phyloP scores from a whole-genome alignment of 1,139 yeast species.

The Scheffersomyces illinoinensis region DNA sequence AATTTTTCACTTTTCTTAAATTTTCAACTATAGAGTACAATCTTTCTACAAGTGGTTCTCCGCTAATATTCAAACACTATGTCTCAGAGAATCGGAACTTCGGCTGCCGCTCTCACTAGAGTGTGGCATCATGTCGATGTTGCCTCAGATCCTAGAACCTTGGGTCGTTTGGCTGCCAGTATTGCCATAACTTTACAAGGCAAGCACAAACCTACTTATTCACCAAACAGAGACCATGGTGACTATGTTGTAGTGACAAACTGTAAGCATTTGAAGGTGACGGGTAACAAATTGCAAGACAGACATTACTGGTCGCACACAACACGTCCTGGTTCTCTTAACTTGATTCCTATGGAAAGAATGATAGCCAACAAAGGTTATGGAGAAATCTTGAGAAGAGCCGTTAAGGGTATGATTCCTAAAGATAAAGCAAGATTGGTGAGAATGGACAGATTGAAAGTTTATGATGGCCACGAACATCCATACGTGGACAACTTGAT shows the following conservation, averaged over 20 bases:
- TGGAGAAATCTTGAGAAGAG: constrained; percentile 76
- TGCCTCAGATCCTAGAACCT: constrained; percentile 77
- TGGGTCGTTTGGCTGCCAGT: constrained; percentile 89
- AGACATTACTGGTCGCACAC: constrained; percentile 93
- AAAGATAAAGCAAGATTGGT: constrained; percentile 79
- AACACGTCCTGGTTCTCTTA: constrained; percentile 85
- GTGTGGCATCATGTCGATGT: constrained; percentile 96
- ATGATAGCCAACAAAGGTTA: constrained; percentile 80
- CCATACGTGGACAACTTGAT: constrained; percentile 82
- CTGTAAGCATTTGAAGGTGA: constrained; percentile 74
- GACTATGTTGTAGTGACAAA: constrained; percentile 97
- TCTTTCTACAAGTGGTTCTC: not conserved
- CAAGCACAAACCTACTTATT: constrained; percentile 90
- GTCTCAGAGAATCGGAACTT: constrained; percentile 61
- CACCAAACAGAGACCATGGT: constrained; percentile 79
- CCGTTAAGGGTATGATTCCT: constrained; percentile 96
- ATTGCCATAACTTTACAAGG: constrained; percentile 91
- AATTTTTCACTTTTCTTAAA: not conserved
- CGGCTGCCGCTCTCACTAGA: constrained; percentile 77
- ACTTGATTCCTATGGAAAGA: constrained; percentile 78
- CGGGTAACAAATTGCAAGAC: constrained; percentile 82
- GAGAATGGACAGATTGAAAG: constrained; percentile 81
- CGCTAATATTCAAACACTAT: constrained; percentile 18
- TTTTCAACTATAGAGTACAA: not conserved
- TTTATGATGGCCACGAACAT: constrained; percentile 84